Percentiles rank a stretch among this genome's conserved stretches.
These are phyloP conservation scores for Elaeagnus macrophylla DNA, from an alignment of 306 rosid species.

Conservation along the genomic window DNA sequence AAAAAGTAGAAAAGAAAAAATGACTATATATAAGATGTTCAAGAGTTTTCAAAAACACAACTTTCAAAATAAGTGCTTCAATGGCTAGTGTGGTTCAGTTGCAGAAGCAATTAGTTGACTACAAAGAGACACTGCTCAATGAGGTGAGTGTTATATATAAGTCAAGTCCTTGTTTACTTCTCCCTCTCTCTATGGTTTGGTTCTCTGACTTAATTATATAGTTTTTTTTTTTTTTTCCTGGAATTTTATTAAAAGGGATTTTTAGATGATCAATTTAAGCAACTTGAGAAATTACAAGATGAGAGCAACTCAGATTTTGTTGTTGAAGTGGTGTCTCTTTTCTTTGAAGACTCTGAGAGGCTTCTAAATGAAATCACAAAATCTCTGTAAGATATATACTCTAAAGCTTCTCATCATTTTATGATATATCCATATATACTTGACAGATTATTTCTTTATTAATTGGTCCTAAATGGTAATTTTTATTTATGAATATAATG, in stretches of 20 bases:
- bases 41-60: neutral
- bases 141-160: slow-evolving; percentile 36
- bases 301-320: slow-evolving; percentile 79
- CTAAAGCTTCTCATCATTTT: neutral
- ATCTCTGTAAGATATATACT: slow-evolving; percentile 35
- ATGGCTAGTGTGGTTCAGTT: slow-evolving; percentile 49
- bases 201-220: slow-evolving; percentile 2
- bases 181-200: neutral
- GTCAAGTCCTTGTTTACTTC: too few relatives aligned
- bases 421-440: too few relatives aligned
- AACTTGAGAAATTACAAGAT: slow-evolving; percentile 66
- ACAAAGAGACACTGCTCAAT: slow-evolving; percentile 47
- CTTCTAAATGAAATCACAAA: slow-evolving; percentile 51
- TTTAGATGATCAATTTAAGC: slow-evolving; percentile 62
- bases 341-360: slow-evolving; percentile 63
- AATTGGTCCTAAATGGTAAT: neutral
- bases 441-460: neutral
- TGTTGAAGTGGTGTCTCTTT: slow-evolving; percentile 70
- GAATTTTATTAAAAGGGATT: slow-evolving; percentile 37
- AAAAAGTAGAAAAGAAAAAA: too few relatives aligned
- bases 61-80: slow-evolving; percentile 17
- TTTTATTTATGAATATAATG: neutral
- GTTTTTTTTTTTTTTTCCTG: slow-evolving; percentile 7
- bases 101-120: slow-evolving; percentile 44
- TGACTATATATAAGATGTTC: slow-evolving; percentile 11